These are phyloP conservation scores for Pseudozyma hubeiensis DNA, from an alignment of 1,284 basidiomycete genomes.

Conservation along the genomic window DNA sequence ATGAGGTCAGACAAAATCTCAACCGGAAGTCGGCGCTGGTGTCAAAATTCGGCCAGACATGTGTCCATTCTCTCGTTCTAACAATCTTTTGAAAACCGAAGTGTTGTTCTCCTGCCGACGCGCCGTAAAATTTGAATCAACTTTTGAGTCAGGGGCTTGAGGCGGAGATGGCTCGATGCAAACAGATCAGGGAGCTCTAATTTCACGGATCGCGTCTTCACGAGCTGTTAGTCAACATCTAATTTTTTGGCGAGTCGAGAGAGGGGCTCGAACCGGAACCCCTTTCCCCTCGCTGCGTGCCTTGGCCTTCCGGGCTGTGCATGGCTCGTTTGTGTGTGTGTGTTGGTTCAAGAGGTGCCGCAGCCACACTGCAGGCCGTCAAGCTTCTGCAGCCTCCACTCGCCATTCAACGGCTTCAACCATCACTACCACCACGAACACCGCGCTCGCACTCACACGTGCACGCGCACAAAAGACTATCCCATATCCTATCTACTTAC, in stretches of 20 bases:
- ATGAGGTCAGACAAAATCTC: conserved; percentile 39
- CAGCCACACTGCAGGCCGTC: conserved; percentile 7
- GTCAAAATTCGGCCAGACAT: no score
- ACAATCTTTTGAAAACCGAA: neutral
- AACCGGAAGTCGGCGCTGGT: conserved; percentile 21
- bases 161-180: neutral
- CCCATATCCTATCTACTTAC: no score
- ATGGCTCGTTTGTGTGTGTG: neutral
- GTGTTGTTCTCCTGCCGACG: conserved; percentile 18
- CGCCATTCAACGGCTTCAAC: neutral
- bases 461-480: no score
- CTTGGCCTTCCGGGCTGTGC: conserved; percentile 9
- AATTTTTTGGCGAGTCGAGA: neutral
- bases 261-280: conserved; percentile 5
- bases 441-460: neutral
- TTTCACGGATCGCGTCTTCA: neutral
- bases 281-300: neutral
- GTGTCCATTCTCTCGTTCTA: no score
- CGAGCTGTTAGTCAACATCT: conserved; percentile 29
- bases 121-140: neutral
- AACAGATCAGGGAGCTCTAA: no score
- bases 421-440: no score
- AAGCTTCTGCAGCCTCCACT: no score
- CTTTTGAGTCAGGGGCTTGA: conserved; percentile 16
- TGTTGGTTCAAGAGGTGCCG: conserved; percentile 6